Conservation (phyloP, 345 rosid genomes). For the Luvunga scandens region DNA sequence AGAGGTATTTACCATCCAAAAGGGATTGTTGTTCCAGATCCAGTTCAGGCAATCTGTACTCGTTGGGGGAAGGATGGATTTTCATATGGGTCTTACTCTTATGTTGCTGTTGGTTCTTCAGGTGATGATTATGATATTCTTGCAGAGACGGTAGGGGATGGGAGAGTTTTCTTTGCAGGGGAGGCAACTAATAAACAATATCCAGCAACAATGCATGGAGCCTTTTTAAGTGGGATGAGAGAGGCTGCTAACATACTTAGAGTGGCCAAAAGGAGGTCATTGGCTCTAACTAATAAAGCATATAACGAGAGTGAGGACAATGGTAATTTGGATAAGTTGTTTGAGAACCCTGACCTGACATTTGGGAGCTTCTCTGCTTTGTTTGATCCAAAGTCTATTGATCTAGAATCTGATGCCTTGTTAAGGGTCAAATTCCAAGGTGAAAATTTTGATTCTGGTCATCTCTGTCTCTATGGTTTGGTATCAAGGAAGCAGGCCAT, state of each 20-base stretch:
- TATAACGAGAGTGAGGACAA: constrained; percentile 26
- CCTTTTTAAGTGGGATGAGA: constrained; percentile 96
- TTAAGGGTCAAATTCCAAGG: constrained; percentile 42
- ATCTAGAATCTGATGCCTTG: constrained; percentile 44
- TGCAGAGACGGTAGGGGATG: constrained; percentile 89
- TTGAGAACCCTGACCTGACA: constrained; percentile 49
- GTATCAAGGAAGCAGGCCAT: constrained; percentile 50
- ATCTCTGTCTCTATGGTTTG: constrained; percentile 47
- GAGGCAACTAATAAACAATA: constrained; percentile 95
- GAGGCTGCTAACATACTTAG: constrained; percentile 88
- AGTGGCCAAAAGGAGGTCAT: constrained; percentile 62
- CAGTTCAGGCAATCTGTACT: constrained; percentile 86
- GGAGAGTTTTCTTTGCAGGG: constrained; percentile 95
- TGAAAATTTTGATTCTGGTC: constrained; percentile 25
- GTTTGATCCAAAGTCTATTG: constrained; percentile 56
- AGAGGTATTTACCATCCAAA: constrained; percentile 82
- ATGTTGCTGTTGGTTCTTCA: constrained; percentile 87
- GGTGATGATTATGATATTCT: constrained; percentile 97
- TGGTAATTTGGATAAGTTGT: constrained; percentile 37
- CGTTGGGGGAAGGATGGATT: constrained; percentile 92
- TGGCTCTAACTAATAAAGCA: constrained; percentile 25
- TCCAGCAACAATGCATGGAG: constrained; percentile 99
- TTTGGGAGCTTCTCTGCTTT: constrained; percentile 54
- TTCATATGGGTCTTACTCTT: constrained; percentile 82
- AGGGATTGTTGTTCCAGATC: constrained; percentile 94